Conservation (phyloP, 805 yeast species). For the Kregervanrija delftensis region DNA sequence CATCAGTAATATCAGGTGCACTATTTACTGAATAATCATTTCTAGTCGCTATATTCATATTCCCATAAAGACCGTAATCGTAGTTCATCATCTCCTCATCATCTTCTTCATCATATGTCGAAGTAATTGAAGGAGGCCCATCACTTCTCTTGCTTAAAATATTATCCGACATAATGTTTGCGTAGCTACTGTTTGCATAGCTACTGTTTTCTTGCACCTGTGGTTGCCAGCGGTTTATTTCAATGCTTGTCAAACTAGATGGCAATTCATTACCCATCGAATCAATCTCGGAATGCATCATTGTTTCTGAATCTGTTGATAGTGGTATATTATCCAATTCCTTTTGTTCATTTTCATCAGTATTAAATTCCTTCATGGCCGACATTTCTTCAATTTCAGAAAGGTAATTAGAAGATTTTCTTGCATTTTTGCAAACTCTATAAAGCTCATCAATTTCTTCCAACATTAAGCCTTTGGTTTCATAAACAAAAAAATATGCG, state of each 20-base stretch:
- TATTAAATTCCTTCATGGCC: not conserved
- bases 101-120: slow-evolving; percentile 26
- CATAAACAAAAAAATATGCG: slow-evolving; percentile 64
- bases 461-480: slow-evolving; percentile 71
- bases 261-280: too few species aligned
- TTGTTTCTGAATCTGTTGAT: too few species aligned
- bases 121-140: slow-evolving; percentile 33
- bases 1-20: not conserved
- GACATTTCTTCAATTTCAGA: slow-evolving; percentile 7
- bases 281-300: too few species aligned
- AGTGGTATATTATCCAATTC: not conserved
- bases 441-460: slow-evolving; percentile 80
- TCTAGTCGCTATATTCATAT: not conserved
- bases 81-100: slow-evolving; percentile 6
- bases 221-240: too few species aligned
- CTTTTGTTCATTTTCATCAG: not conserved
- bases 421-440: slow-evolving; percentile 49
- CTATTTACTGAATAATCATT: not conserved
- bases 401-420: slow-evolving; percentile 39
- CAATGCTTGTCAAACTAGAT: too few species aligned
- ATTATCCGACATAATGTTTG: slow-evolving; percentile 18
- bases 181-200: not conserved
- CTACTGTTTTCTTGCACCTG: too few species aligned
- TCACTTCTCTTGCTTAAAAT: slow-evolving; percentile 28
- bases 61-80: too few species aligned